phyloP scores from a whole-genome alignment of 1,284 basidiomycete genomes.

The Cutaneotrichosporon dermatis region DNA sequence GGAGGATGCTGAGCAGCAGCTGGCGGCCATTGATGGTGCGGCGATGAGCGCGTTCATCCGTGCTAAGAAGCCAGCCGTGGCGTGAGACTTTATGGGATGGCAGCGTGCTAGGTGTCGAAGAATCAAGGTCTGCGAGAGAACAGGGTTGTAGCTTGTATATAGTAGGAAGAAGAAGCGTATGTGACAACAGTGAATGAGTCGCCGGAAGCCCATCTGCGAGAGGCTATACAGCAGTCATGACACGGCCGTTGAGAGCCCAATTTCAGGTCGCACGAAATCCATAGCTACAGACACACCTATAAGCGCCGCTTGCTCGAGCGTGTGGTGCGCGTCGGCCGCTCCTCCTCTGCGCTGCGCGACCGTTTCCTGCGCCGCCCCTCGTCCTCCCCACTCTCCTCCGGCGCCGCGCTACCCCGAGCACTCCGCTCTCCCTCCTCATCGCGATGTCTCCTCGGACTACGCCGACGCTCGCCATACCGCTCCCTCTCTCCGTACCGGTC shows the following conservation, averaged over 20 bases:
- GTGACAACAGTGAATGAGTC: too few relatives aligned
- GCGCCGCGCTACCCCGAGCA: constrained; percentile 17
- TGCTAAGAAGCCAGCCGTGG: not conserved
- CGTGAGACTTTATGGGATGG: too few relatives aligned
- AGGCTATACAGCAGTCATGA: too few relatives aligned
- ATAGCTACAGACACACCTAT: constrained; percentile 6
- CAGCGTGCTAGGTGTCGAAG: too few relatives aligned
- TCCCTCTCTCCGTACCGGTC: constrained; percentile 8
- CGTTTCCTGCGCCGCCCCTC: constrained; percentile 23
- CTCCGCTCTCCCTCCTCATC: not conserved
- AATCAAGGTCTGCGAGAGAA: too few relatives aligned
- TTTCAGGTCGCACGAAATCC: too few relatives aligned
- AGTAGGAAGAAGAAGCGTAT: too few relatives aligned
- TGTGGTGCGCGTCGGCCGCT: constrained; percentile 6
- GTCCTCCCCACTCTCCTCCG: constrained; percentile 31
- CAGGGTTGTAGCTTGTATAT: too few relatives aligned
- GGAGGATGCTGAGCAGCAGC: constrained; percentile 6
- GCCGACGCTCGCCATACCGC: constrained; percentile 3
- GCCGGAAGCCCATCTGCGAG: too few relatives aligned
- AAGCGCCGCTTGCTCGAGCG: constrained; percentile 10
- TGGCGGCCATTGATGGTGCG: not conserved
- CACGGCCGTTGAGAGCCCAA: too few relatives aligned
- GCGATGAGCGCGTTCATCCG: constrained; percentile 4
- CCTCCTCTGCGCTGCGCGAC: constrained; percentile 14
- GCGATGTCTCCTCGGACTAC: not conserved